Evolutionary conservation across 352 stramenopile genomes (phyloP).

Genomic region (Phytophthora pini): DNA sequence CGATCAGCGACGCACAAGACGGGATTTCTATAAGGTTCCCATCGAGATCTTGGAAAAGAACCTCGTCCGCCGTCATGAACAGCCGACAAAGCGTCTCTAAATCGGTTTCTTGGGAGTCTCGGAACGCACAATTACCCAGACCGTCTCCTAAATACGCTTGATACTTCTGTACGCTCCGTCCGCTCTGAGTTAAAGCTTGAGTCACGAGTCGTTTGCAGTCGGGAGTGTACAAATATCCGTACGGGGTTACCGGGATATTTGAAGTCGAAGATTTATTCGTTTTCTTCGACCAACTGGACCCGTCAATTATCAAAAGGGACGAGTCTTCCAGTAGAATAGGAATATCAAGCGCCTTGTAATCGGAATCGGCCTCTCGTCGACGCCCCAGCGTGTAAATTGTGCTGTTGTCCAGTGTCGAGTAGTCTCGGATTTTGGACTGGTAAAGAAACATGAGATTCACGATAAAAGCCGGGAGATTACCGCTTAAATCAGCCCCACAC

Average conservation of each 20-base stretch:
- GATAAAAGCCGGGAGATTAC: conserved; percentile 31
- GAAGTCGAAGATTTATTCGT: background rate
- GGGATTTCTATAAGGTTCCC: conserved; percentile 19
- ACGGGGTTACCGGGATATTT: conserved; percentile 25
- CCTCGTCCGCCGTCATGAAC: conserved; percentile 36
- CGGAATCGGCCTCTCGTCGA: conserved; percentile 23
- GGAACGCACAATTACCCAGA: conserved; percentile 40
- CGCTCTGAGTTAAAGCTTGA: conserved; percentile 33
- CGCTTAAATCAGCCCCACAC: conserved; percentile 27
- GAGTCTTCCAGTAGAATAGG: conserved; percentile 34
- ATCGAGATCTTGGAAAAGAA: conserved; percentile 38
- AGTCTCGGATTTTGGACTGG: conserved; percentile 41
- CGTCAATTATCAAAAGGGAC: conserved; percentile 21
- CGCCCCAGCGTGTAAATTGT: conserved; percentile 42
- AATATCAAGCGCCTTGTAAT: conserved; percentile 19
- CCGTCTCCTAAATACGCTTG: conserved; percentile 49
- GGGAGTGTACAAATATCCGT: conserved; percentile 47
- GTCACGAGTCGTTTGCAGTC: conserved; percentile 41
- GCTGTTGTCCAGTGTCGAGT: conserved; percentile 47
- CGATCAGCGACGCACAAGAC: conserved; percentile 23
- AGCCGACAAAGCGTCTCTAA: conserved; percentile 45
- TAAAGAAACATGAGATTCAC: conserved; percentile 54
- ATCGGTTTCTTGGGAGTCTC: conserved; percentile 49
- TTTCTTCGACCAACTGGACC: conserved; percentile 36
- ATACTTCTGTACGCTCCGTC: conserved; percentile 55